Percentiles rank a stretch among this genome's conserved stretches.
phyloP scores from a whole-genome alignment of 164 flowering plant species.

The Annona squamosa region DNA sequence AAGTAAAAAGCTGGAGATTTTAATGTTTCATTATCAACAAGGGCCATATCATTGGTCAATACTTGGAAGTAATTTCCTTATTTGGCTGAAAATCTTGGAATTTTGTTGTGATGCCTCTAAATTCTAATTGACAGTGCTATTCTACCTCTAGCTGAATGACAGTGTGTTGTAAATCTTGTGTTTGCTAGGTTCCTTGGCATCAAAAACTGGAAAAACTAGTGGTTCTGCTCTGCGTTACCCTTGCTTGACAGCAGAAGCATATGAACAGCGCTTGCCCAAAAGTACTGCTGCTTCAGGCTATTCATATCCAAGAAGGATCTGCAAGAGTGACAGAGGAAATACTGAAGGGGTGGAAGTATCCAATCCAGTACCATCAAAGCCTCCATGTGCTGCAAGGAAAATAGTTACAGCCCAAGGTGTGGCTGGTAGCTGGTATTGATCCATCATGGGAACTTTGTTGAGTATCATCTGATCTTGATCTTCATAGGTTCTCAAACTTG shows the following conservation, averaged over 20 bases:
- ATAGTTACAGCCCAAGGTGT: constrained; percentile 78
- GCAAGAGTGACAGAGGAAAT: constrained; percentile 60
- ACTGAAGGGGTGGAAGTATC: constrained; percentile 53
- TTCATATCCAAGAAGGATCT: constrained; percentile 68
- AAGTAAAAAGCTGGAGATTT: no score
- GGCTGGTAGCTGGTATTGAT: constrained; percentile 55
- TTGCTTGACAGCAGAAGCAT: constrained; percentile 43
- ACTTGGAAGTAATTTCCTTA: no score
- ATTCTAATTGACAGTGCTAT: no score
- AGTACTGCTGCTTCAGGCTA: constrained; percentile 43
- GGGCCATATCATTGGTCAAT: no score
- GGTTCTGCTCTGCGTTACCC: constrained; percentile 69
- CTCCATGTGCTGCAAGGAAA: constrained; percentile 63
- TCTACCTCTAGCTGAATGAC: no score
- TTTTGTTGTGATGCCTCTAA: no score
- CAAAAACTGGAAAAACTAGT: constrained; percentile 81
- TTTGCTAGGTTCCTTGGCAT: constrained; percentile 46
- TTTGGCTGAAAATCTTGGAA: no score
- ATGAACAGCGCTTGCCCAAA: constrained; percentile 53
- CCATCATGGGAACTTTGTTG: not conserved
- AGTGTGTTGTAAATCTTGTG: not conserved
- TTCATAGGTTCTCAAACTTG: not conserved
- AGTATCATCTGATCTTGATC: not conserved
- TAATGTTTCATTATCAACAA: no score
- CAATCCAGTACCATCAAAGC: constrained; percentile 54